Base-by-base conservation (phyloP, 345 rosid genomes). In the Theobroma cacao region DNA sequence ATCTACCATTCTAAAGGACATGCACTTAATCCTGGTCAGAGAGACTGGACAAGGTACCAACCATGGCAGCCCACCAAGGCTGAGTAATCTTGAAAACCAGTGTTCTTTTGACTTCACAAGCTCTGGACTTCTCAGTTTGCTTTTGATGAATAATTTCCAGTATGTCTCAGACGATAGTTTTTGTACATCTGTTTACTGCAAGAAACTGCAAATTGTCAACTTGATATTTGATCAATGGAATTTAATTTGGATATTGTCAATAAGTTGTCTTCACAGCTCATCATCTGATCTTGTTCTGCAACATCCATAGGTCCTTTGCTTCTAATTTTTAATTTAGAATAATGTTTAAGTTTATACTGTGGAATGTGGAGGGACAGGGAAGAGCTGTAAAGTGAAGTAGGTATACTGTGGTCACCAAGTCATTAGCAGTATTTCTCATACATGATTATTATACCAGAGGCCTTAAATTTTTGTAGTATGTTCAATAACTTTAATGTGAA, bases 1-100 rank as follows among this genome's bases (percentile, higher is more conserved):
- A 90, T 92, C 68, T 96, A 94, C 85, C 99, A 94, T 82, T 94
- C 98, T 17, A 96, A 96, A 82, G 99, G 98, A 55, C 98, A 96
- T 84, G 79, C 94, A 6, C 93, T 96, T 77, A 90, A 96, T 83
- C 98, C 97, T n/a, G 90, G 88, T 41, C 97, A 96, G 86, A 92
- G 90, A 84, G 85, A 94, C 81, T 96, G 98, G 99, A 91, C 98
- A 60, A 90, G 97, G 73, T 94, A 91, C 84, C 97, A 94, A 85
- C 74, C 98, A 33, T 96, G 99, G 99, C 85, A 86, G 72, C 98
- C 98, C 31, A 30, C 91, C 56, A 92, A 92, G 86, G 38, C 88
- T 28, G 75, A 87, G 85, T 88, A 86, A 79, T 80, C 75, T n/a
- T 20, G 0, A 2, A 67, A 20, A 13, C 59, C 80, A 43, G 47